Evolutionary conservation across 148 eudicot species (phyloP).

Genomic region (Camellia lanceoleosa): DNA sequence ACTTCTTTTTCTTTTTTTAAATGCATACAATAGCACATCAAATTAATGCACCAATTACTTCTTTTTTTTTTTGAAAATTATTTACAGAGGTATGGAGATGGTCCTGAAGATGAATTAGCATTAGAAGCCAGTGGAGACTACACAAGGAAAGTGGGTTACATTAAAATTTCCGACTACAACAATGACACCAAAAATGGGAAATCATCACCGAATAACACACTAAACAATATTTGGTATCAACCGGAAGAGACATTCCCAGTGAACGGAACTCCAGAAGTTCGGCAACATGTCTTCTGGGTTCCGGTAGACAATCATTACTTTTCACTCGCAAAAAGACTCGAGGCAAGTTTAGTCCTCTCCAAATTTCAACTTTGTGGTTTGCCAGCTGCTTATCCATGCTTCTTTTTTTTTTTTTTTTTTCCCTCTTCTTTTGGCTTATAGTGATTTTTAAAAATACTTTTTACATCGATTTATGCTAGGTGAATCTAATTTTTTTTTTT

Average conservation of each 20-base stretch:
- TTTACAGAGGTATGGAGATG: conserved; percentile 38
- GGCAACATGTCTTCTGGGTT: conserved; percentile 58
- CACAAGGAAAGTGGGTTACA: conserved; percentile 32
- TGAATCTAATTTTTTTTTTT: too few relatives aligned
- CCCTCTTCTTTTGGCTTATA: too few relatives aligned
- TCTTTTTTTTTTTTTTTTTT: too few relatives aligned
- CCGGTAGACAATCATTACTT: conserved; percentile 42
- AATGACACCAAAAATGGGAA: conserved; percentile 4
- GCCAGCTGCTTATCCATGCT: too few relatives aligned
- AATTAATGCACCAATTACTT: too few relatives aligned
- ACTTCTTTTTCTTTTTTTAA: neutral
- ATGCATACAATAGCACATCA: too few relatives aligned
- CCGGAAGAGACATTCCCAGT: conserved; percentile 57
- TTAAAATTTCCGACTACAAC: conserved; percentile 29
- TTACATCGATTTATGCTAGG: too few relatives aligned
- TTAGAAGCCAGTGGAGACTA: conserved; percentile 36
- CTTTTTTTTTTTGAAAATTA: too few relatives aligned
- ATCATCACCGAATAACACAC: conserved; percentile 7
- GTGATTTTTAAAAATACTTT: too few relatives aligned
- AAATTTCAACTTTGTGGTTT: too few relatives aligned
- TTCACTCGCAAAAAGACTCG: conserved; percentile 24
- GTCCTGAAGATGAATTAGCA: conserved; percentile 30
- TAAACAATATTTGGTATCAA: conserved; percentile 69
- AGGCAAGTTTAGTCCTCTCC: conserved; percentile 17
- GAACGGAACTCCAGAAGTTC: conserved; percentile 49